These are phyloP conservation scores for Fusarium staphyleae DNA, from an alignment of 2,329 filamentous ascomycete genomes.

Conservation along the genomic window DNA sequence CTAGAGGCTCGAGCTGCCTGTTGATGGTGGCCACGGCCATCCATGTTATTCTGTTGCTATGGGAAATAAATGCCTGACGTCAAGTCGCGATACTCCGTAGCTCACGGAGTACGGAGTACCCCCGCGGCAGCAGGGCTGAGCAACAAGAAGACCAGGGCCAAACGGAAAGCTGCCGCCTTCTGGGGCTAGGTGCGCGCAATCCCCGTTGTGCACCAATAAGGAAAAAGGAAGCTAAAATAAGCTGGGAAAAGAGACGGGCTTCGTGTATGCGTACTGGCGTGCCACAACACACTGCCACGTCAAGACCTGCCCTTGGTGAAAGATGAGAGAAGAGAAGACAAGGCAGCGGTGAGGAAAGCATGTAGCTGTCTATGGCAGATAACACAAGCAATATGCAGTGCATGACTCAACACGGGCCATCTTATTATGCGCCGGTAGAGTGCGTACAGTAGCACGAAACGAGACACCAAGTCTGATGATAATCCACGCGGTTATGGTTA, in stretches of 20 bases:
- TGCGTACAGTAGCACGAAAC: constrained; percentile 23
- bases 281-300: constrained; percentile 28
- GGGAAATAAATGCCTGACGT: constrained; percentile 27
- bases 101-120: too few species aligned
- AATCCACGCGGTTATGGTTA: constrained; percentile 9
- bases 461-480: constrained; percentile 8
- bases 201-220: constrained; percentile 11
- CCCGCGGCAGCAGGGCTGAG: constrained; percentile 28
- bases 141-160: constrained; percentile 10
- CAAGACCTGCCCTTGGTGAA: constrained; percentile 7
- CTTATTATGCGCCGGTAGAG: constrained; percentile 24
- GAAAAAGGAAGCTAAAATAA: constrained; percentile 15
- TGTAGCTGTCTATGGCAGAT: not conserved
- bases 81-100: too few species aligned
- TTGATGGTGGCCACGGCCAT: too few species aligned
- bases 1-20: too few species aligned
- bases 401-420: constrained; percentile 17
- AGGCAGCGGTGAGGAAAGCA: constrained; percentile 16
- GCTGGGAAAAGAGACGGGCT: not conserved
- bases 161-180: constrained; percentile 31
- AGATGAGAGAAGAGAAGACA: constrained; percentile 7
- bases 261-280: constrained; percentile 21
- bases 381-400: constrained; percentile 3
- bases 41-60: constrained; percentile 10
- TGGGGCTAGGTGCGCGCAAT: constrained; percentile 9